phyloP scores from a whole-genome alignment of 2,329 filamentous ascomycete species.

The Pyricularia grisea region DNA sequence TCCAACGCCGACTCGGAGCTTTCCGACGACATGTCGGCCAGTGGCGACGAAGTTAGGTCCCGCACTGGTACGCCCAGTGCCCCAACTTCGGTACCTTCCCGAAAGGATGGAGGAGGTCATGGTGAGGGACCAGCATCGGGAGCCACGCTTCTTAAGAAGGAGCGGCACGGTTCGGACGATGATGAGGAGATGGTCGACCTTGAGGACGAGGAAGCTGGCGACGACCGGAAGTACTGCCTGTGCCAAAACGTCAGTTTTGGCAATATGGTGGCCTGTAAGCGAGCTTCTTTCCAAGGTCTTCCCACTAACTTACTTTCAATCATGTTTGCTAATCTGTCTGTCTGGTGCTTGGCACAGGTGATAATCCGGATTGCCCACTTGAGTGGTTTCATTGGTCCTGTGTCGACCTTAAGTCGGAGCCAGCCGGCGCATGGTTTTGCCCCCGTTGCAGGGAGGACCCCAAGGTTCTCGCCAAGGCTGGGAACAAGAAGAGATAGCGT shows the following conservation, averaged over 20 bases:
- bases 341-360: slow-evolving; percentile 21
- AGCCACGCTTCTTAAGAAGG: slow-evolving; percentile 2
- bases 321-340: background rate
- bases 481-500: slow-evolving; percentile 24
- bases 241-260: slow-evolving; percentile 79
- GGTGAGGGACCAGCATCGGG: slow-evolving; percentile 1
- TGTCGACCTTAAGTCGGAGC: slow-evolving; percentile 59
- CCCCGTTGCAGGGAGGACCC: slow-evolving; percentile 35
- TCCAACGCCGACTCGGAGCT: slow-evolving; percentile 56
- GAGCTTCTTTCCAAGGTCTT: background rate
- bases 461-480: slow-evolving; percentile 3
- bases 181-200: slow-evolving; percentile 45
- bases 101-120: background rate
- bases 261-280: slow-evolving; percentile 70
- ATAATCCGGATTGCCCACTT: slow-evolving; percentile 70
- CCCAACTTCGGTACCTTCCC: background rate
- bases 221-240: slow-evolving; percentile 74
- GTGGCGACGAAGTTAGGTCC: slow-evolving; percentile 41
- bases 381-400: slow-evolving; percentile 87
- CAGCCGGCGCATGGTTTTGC: slow-evolving; percentile 59
- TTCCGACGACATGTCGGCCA: slow-evolving; percentile 50
- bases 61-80: slow-evolving; percentile 24
- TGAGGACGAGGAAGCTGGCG: slow-evolving; percentile 61
- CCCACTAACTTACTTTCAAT: background rate
- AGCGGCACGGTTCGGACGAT: slow-evolving; percentile 22